phyloP scores from a whole-genome alignment of 148 eudicot species.

The Fagopyrum homotropicum region DNA sequence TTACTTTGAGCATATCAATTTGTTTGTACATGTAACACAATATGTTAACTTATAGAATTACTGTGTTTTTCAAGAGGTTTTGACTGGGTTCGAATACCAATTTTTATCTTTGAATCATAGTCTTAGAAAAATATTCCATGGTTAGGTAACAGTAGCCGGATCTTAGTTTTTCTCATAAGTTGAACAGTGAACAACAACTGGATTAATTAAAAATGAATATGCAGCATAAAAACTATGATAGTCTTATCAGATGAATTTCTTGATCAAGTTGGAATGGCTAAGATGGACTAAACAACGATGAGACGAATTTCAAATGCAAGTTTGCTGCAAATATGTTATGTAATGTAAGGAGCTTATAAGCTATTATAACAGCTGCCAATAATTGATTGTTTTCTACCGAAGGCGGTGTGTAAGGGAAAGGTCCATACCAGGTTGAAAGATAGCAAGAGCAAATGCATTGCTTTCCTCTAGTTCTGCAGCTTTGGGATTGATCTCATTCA shows the following conservation, averaged over 20 bases:
- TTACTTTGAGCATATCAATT: background rate
- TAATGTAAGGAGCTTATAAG: too few species aligned
- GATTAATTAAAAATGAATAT: background rate
- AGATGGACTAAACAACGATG: background rate
- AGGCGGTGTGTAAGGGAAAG: background rate
- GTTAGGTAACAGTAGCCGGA: background rate
- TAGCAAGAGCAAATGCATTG: conserved; percentile 95
- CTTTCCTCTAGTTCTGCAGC: conserved; percentile 73
- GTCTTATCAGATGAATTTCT: background rate
- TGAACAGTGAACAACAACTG: background rate
- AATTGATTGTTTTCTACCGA: too few species aligned
- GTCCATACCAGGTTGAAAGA: conserved; percentile 64
- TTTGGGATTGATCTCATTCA: conserved; percentile 57
- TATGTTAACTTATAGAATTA: too few species aligned
- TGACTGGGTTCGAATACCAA: background rate
- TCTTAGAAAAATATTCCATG: background rate
- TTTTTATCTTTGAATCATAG: background rate
- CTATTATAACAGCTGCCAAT: too few species aligned
- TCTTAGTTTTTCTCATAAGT: background rate
- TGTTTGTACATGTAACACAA: background rate
- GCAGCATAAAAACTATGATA: background rate
- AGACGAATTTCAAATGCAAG: background rate
- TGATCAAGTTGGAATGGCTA: background rate
- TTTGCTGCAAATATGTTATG: too few species aligned
- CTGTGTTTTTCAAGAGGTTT: conserved; percentile 2